phyloP scores from a whole-genome alignment of 441 rosid genomes.

The Gossypium davidsonii region DNA sequence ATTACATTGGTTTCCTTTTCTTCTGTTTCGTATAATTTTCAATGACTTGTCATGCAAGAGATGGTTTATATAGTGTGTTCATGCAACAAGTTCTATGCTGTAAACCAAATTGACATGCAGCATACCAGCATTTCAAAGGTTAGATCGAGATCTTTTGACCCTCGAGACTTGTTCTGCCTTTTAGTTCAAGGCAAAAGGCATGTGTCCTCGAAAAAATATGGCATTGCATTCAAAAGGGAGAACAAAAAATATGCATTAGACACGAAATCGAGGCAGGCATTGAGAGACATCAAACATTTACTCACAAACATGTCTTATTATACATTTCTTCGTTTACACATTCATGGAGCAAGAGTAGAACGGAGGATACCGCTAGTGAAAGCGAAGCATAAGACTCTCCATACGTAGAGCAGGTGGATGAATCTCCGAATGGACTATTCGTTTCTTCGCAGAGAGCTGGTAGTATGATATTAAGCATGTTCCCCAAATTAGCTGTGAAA shows the following conservation, averaged over 20 bases:
- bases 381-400: slow-evolving; percentile 34
- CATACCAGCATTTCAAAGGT: no score
- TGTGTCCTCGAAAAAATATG: neutral
- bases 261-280: neutral
- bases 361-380: slow-evolving; percentile 29
- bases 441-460: slow-evolving; percentile 34
- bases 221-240: no score
- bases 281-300: neutral
- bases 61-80: neutral
- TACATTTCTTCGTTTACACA: neutral
- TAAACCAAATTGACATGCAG: no score
- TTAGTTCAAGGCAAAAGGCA: no score
- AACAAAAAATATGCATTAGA: neutral
- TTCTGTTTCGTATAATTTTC: neutral
- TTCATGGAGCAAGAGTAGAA: neutral
- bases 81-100: neutral
- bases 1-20: neutral
- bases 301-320: neutral
- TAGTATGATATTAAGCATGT: slow-evolving; percentile 31
- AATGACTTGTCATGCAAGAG: neutral
- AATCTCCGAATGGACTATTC: slow-evolving; percentile 37
- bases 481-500: slow-evolving; percentile 33
- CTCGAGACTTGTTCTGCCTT: no score
- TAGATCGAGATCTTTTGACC: no score
- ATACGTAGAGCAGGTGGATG: slow-evolving; percentile 19